Evolutionary conservation across 2,329 filamentous ascomycete species (phyloP).

Genomic region (Septoria linicola): DNA sequence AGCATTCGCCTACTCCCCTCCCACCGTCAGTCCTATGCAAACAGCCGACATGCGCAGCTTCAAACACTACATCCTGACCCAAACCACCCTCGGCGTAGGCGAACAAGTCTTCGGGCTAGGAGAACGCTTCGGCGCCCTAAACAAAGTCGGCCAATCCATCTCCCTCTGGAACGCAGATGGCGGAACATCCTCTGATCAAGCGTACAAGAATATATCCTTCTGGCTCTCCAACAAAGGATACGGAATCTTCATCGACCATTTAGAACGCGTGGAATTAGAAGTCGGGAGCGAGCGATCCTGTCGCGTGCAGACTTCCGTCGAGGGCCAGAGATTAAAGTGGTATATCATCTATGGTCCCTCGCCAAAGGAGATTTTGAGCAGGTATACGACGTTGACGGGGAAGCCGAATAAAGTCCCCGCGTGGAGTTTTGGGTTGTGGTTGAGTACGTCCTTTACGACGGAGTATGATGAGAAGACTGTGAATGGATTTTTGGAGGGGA

Average conservation of each 20-base stretch:
- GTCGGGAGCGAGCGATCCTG: conserved; percentile 72
- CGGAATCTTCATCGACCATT: conserved; percentile 71
- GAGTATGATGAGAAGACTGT: conserved; percentile 70
- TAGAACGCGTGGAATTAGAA: conserved; percentile 69
- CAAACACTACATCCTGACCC: conserved; percentile 48
- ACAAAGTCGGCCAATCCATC: conserved; percentile 71
- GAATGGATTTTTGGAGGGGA: conserved; percentile 65
- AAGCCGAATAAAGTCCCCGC: conserved; percentile 63
- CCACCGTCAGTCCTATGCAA: conserved; percentile 54
- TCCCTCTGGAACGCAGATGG: conserved; percentile 63
- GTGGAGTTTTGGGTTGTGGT: conserved; percentile 76
- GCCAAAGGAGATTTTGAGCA: conserved; percentile 68
- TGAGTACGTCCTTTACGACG: conserved; percentile 74
- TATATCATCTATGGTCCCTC: conserved; percentile 70
- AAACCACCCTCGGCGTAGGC: conserved; percentile 49
- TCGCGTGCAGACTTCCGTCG: conserved; percentile 66
- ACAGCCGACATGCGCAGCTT: conserved; percentile 51
- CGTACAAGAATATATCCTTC: conserved; percentile 71
- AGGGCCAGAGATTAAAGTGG: conserved; percentile 69
- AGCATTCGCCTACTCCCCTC: conserved; percentile 57
- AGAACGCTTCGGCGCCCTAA: conserved; percentile 73
- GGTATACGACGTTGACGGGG: conserved; percentile 68
- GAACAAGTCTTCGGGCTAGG: conserved; percentile 74
- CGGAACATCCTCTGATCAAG: conserved; percentile 67
- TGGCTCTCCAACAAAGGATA: conserved; percentile 72